Percentiles rank a stretch among this genome's conserved stretches.
Evolutionary conservation across 2,329 filamentous ascomycete genomes (phyloP).

Genomic region (Scopulariopsis brevicaulis): DNA sequence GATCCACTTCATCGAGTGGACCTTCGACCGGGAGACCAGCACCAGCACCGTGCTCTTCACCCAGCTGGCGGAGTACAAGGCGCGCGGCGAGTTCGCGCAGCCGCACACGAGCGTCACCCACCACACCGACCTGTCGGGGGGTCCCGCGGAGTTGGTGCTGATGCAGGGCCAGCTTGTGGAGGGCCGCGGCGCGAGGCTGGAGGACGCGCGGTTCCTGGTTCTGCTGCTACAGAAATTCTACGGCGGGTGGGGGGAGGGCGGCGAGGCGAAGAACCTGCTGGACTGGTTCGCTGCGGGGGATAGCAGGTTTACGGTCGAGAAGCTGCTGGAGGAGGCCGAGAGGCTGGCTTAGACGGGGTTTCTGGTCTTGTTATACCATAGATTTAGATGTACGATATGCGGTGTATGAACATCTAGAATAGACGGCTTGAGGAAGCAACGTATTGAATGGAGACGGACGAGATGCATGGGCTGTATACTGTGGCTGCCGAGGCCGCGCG

Average conservation of each 20-base stretch:
- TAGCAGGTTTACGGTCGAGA: conserved; percentile 67
- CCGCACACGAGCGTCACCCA: conserved; percentile 93
- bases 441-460: not conserved
- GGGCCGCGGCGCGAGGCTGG: conserved; percentile 61
- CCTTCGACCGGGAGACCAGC: conserved; percentile 58
- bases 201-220: conserved; percentile 81
- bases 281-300: conserved; percentile 77
- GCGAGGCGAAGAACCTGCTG: conserved; percentile 57
- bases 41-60: conserved; percentile 82
- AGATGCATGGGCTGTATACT: too few species aligned
- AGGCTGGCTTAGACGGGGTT: conserved; percentile 45
- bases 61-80: conserved; percentile 84
- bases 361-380: not conserved
- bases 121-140: conserved; percentile 66
- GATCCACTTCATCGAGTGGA: conserved; percentile 95
- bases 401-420: conserved; percentile 2
- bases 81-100: conserved; percentile 76
- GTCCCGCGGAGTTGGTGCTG: conserved; percentile 63
- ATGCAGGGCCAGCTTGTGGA: conserved; percentile 75
- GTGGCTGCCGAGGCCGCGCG: too few species aligned
- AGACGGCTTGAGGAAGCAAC: conserved; percentile 4
- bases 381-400: not conserved
- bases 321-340: conserved; percentile 81
- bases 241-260: conserved; percentile 43
- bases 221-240: conserved; percentile 96